Base-by-base conservation (phyloP, 495 filamentous ascomycete genomes). In the Sphaerosporella brunnea region DNA sequence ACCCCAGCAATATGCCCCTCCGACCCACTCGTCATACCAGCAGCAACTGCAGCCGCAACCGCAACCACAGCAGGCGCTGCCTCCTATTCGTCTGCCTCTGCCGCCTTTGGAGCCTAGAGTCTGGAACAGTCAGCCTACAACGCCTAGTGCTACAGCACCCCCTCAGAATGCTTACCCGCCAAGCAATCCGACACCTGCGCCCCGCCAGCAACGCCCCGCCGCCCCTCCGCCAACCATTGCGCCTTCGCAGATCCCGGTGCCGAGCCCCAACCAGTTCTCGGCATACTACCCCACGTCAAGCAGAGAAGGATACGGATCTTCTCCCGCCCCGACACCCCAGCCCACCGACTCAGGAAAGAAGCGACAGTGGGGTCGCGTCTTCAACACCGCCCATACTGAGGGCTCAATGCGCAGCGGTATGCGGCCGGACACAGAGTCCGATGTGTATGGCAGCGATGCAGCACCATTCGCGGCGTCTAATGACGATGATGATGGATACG, bases 301-400 rank as follows among this genome's bases (percentile, higher is more conserved):
- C 28, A 23, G 8, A 3, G 16, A 36, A 1, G 3, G 43, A 15
- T 46, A 46, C n/a, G 18, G 1, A 7, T 8, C 19, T 4, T 19
- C 43, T 1, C 40, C 19, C 7, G 40, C 23, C 2, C 20, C 1
- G 2, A 8, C 7, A 18, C 35, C 35, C 5, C 28, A 5, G 5
- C 1, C 37, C 2, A 16, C 15, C 15, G 37, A 40, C 1, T 40
- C 37, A 15, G 56, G 56, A 19, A 60, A 52, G 15, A 61, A 61
- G 57, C 47, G 58, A 23, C 36, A 51, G 23, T 61, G 58, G 58
- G 53, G 58, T 15, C 36, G 58, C 15, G 58, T 60, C 11, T 61
- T 61, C 44, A 60, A 61, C 37, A 43, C 51, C 18, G 43, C 50
- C 10, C 58, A 61, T 23, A 48, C 56, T 23, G 58, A 56, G 32